Conservation (phyloP, 179 eudicot genomes). For the Actinidia chinensis region DNA sequence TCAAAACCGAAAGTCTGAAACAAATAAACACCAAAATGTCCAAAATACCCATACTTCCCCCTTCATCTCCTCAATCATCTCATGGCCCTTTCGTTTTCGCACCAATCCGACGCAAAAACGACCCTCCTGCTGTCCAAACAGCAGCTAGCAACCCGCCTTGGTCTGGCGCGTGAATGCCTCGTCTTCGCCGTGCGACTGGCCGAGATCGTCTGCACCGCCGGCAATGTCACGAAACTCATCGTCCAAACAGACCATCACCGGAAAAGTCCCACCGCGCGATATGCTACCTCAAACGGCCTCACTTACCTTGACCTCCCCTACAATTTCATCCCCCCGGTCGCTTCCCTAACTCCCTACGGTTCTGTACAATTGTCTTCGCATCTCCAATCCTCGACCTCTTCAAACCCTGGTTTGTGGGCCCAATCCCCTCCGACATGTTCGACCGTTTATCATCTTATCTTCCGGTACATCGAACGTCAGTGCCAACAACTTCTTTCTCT, state of each 20-base stretch:
- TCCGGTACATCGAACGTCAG: conserved; percentile 46
- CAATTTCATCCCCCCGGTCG: conserved; percentile 45
- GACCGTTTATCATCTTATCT: conserved; percentile 40
- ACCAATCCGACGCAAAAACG: conserved; percentile 27
- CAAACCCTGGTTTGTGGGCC: conserved; percentile 53
- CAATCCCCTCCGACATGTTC: conserved; percentile 52
- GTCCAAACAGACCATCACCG: conserved; percentile 31
- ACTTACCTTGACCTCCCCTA: conserved; percentile 41
- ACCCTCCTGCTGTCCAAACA: conserved; percentile 48
- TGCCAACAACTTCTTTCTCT: conserved; percentile 65
- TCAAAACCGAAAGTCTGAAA: too few relatives aligned
- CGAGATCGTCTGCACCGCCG: conserved; percentile 48
- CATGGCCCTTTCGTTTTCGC: conserved; percentile 39
- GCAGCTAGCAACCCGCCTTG: conserved; percentile 42
- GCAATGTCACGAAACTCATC: conserved; percentile 42
- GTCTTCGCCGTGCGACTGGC: conserved; percentile 61
- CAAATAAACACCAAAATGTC: conserved; percentile 28
- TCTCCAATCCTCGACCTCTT: conserved; percentile 47
- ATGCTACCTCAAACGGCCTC: conserved; percentile 50
- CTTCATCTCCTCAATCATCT: conserved; percentile 22
- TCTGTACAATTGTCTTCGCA: conserved; percentile 51
- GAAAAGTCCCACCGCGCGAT: conserved; percentile 47
- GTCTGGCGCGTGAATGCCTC: conserved; percentile 42
- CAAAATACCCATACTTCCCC: conserved; percentile 24
- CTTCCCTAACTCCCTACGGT: conserved; percentile 52